Conservation (phyloP, 2,329 filamentous ascomycete genomes). For the Huntiella omanensis region DNA sequence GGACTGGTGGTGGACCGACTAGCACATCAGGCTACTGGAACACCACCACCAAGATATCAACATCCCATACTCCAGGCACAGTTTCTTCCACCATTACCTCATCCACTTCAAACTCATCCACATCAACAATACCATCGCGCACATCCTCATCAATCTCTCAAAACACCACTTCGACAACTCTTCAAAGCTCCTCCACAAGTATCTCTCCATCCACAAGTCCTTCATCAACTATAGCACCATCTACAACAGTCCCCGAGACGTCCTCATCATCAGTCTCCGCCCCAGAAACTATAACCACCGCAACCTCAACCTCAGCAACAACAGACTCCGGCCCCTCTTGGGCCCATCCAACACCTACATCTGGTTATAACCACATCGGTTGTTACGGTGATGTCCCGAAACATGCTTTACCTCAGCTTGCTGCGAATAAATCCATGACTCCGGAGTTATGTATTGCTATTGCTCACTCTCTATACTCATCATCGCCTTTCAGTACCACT, state of each 20-base stretch:
- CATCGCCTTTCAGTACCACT: constrained; percentile 15
- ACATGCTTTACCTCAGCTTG: constrained; percentile 18
- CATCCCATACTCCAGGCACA: neutral
- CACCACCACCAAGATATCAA: no score
- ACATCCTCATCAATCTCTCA: neutral
- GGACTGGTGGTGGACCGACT: neutral
- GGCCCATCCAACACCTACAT: constrained; percentile 13
- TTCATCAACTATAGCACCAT: constrained; percentile 2
- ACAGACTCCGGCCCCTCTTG: neutral
- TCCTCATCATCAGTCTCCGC: neutral
- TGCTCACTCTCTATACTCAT: constrained; percentile 16
- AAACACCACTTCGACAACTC: neutral
- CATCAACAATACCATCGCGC: neutral
- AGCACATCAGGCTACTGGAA: neutral
- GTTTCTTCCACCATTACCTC: neutral
- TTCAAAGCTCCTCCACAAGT: neutral
- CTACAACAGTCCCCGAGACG: neutral
- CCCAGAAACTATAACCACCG: neutral
- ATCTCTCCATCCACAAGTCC: constrained; percentile 3
- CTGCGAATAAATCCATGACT: constrained; percentile 18
- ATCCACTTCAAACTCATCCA: neutral
- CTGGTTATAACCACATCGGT: constrained; percentile 17
- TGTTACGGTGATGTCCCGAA: constrained; percentile 16
- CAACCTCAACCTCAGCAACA: neutral
- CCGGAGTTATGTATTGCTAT: constrained; percentile 19